Base-by-base conservation (phyloP, 78 protist genomes). In the Tieghemostelium lacteum region DNA sequence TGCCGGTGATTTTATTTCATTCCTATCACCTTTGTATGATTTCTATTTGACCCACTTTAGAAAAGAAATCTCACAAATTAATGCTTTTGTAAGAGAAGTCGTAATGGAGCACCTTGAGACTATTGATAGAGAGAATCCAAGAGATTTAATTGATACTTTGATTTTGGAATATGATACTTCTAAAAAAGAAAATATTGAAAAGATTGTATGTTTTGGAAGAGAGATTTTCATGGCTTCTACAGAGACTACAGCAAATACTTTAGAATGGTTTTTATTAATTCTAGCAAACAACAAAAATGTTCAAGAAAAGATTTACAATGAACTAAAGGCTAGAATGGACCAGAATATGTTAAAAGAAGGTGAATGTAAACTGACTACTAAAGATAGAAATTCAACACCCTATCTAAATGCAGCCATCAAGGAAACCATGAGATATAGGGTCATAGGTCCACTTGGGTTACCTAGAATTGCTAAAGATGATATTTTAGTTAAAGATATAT, bases 271-370 rank as follows among this genome's bases (percentile, higher is more conserved):
- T 28, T 7, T 80, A 1, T 20, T 80, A 28, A 50, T 31, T 20
- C 24, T 80, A 55, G 64, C 37, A 16, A 69, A 80, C 14, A 10
- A 80, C 55, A 67, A 58, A 57, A 73, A 80, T 10, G 19, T 80
- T 40, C 88, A 80, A 57, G 77, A 80, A 28, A 57, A 67, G 19
- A 58, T 50, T 19, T 69, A 19, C 36, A 12, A 28, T 20, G 75
- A 69, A 28, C 2, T 69, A 29, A 69, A 69, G 12, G 2, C 39
- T n/a, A 3, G 34, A 10, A 12, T 66, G 14, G 61, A 6, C 52
- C 6, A 45, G 10, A 45, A 45, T 6, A 45, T 45, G 6, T 14
- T 14, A 28, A 12, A 17, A 17, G 3, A 17, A 10, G 33, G 2
- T 19, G 17, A 19, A 69, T 8, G 29, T 29, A 28, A 7, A 29